Percentiles rank a stretch among this genome's conserved stretches.
Conservation (phyloP, 148 eudicot genomes). For the Chenopodium suecicum region DNA sequence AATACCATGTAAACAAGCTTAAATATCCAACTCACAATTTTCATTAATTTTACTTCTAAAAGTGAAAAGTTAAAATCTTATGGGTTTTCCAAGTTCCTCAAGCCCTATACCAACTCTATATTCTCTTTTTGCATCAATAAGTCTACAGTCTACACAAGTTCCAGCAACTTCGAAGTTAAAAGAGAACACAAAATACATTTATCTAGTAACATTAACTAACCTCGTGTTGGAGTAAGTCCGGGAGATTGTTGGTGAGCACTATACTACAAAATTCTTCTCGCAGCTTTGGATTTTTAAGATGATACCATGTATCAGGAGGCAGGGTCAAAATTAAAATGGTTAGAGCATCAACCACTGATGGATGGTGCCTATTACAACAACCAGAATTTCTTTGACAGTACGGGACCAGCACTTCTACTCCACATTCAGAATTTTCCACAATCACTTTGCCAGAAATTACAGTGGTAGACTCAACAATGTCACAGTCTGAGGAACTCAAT, state of each 20-base stretch:
- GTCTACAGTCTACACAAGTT: neutral
- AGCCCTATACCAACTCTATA: too few species aligned
- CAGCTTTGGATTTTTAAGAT: slow-evolving; percentile 32
- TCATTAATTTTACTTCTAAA: too few species aligned
- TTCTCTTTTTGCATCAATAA: too few species aligned
- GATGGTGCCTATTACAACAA: slow-evolving; percentile 25
- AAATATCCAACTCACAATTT: neutral
- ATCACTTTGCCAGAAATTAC: slow-evolving; percentile 35
- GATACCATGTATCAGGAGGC: slow-evolving; percentile 45
- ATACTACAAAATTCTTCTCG: slow-evolving; percentile 28
- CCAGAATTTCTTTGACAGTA: slow-evolving; percentile 24
- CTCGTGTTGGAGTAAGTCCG: slow-evolving; percentile 44
- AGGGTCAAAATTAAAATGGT: slow-evolving; percentile 41
- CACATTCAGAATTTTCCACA: slow-evolving; percentile 20
- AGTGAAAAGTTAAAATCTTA: too few species aligned
- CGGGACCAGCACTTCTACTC: slow-evolving; percentile 40
- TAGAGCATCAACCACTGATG: slow-evolving; percentile 36
- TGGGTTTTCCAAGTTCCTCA: too few species aligned
- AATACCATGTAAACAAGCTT: neutral
- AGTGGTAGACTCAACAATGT: slow-evolving; percentile 20
- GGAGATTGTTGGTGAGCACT: slow-evolving; percentile 33
- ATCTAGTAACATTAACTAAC: slow-evolving; percentile 17
- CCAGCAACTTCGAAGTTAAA: neutral
- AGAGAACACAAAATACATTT: neutral
- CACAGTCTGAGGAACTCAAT: slow-evolving; percentile 21